A percentile compares a stretch with the other conserved stretches of the same genome.
phyloP scores from a whole-genome alignment of 805 yeast genomes.

The Groenewaldozyma tartarivorans region DNA sequence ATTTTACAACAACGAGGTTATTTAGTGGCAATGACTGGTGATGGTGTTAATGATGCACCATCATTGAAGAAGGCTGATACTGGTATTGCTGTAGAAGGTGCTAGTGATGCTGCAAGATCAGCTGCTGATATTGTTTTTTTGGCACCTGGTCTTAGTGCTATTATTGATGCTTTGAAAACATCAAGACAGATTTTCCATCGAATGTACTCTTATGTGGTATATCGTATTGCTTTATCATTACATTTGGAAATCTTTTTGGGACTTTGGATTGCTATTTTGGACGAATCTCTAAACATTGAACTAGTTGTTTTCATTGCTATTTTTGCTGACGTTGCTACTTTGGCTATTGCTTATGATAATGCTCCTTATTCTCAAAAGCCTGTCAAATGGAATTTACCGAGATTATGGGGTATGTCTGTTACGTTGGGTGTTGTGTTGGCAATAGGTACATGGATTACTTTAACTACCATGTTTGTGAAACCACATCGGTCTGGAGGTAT shows the following conservation, averaged over 20 bases:
- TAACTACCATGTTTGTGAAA: constrained; percentile 87
- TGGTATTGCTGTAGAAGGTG: constrained; percentile 73
- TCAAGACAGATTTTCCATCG: constrained; percentile 98
- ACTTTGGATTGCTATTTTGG: constrained; percentile 92
- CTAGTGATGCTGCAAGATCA: constrained; percentile 37
- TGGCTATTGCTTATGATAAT: constrained; percentile 80
- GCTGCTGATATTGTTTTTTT: constrained; percentile 39
- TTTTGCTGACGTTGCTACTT: constrained; percentile 76
- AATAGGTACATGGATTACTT: constrained; percentile 82
- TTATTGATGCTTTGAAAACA: constrained; percentile 64
- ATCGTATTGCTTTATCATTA: constrained; percentile 93
- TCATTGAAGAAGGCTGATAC: constrained; percentile 64
- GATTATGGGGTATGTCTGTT: constrained; percentile 79
- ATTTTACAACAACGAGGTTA: constrained; percentile 55
- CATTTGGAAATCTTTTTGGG: constrained; percentile 93
- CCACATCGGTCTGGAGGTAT: constrained; percentile 62
- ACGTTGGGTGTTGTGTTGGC: constrained; percentile 60
- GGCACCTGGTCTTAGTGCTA: constrained; percentile 55
- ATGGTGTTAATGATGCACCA: constrained; percentile 62
- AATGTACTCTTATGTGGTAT: constrained; percentile 96
- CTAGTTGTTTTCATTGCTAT: constrained; percentile 93
- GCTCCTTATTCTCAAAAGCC: constrained; percentile 92
- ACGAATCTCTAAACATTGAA: constrained; percentile 78
- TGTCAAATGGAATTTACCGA: constrained; percentile 94
- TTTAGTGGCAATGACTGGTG: constrained; percentile 65